Conservation (phyloP, 1,284 basidiomycete species). For the Ceratobasidium sp. region DNA sequence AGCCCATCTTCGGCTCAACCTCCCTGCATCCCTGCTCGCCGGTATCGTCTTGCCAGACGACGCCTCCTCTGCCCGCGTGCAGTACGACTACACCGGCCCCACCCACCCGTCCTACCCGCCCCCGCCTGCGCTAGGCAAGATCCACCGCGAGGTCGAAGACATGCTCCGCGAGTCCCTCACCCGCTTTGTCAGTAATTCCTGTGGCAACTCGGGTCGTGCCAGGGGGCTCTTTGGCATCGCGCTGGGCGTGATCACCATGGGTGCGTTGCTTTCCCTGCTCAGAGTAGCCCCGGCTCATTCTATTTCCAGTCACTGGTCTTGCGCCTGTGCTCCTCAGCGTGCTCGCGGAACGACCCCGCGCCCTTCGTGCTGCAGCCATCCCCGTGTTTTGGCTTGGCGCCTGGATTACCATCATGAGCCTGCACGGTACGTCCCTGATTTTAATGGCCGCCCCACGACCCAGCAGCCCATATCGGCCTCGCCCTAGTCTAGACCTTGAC, state of each 20-base stretch:
- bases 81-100: constrained; percentile 30
- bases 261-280: constrained; percentile 3
- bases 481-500: neutral
- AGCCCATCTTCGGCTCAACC: constrained; percentile 73
- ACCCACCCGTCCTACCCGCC: constrained; percentile 63
- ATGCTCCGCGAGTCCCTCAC: constrained; percentile 71
- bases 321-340: constrained; percentile 63
- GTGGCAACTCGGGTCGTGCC: constrained; percentile 78
- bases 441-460: neutral
- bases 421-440: constrained; percentile 28
- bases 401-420: constrained; percentile 39
- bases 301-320: constrained; percentile 55
- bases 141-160: constrained; percentile 55
- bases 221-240: constrained; percentile 60
- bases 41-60: constrained; percentile 58
- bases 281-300: neutral
- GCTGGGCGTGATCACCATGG: constrained; percentile 43
- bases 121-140: constrained; percentile 69
- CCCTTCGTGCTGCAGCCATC: constrained; percentile 42
- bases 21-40: constrained; percentile 71
- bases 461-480: neutral
- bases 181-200: constrained; percentile 74
- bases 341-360: constrained; percentile 56
- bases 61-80: neutral
- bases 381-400: constrained; percentile 47